Evolutionary conservation across 1,284 basidiomycete species (phyloP), one percentile per base, ranked within the genome.

Genomic region (Trichosporon sp.): DNA sequence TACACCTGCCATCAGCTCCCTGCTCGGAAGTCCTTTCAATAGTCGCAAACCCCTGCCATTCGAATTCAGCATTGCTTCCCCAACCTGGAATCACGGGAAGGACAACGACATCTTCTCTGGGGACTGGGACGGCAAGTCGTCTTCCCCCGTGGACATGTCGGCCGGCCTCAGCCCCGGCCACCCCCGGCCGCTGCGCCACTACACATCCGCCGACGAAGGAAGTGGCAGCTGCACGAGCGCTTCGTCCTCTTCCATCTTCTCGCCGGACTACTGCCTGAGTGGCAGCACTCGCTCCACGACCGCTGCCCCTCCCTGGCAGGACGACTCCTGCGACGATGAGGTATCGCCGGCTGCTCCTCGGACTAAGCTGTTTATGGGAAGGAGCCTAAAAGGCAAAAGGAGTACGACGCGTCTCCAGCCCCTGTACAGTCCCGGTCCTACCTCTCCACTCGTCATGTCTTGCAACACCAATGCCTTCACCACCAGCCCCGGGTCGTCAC

Each of bases 21-120:
- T 77, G 23, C 71, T 76, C 3, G 75, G 75, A 19, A 74, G 73
- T 54, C 76, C 76, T 11, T 78, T 78, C 65, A 68, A 64, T 40
- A 62, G 10, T 31, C 49, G 49, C 49, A 54, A 54, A 21, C 49
- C 49, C 49, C 25, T 54, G 14, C 49, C 49, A 4, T 54, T 54
- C 27, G 49, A 54, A 54, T 54, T 54, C 49, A 54, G 49, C 49
- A 54, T 54, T 54, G 49, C 49, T 54, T 54, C 49, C 16, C 49
- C 49, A 10, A 29, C 49, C 25, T 54, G 49, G 49, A 54, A 29
- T 54, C 49, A 54, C 49, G 49, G 49, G 49, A 54, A 54, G 49
- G 49, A 54, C 14, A 29, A 29, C 14, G 49, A 29, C 8, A 9
- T n/a, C 27, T 29, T 29, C 14, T 10, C 7, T 16, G 49, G 16